Percentiles rank a stretch among this genome's conserved stretches.
Conservation (phyloP, 2,329 filamentous ascomycete species). For the Drechslerella dactyloides region DNA sequence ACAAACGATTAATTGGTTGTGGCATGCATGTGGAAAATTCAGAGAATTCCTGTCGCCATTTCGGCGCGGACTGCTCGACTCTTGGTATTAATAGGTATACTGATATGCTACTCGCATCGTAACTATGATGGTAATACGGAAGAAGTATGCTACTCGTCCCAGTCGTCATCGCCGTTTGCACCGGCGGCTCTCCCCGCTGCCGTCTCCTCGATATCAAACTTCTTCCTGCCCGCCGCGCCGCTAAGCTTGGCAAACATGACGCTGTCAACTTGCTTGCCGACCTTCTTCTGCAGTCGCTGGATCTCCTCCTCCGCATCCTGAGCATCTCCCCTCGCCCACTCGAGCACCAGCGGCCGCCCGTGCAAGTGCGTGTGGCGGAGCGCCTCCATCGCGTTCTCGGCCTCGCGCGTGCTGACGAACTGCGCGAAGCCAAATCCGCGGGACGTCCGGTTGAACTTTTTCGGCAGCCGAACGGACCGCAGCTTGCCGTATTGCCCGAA, state of each 20-base stretch:
- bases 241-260: conserved; percentile 88
- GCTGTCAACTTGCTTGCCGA: conserved; percentile 86
- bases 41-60: too few relatives aligned
- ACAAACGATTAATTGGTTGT: too few relatives aligned
- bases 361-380: conserved; percentile 91
- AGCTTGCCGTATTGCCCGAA: conserved; percentile 83
- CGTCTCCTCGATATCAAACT: conserved; percentile 80
- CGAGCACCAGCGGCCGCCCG: conserved; percentile 84
- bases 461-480: conserved; percentile 87
- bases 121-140: too few relatives aligned
- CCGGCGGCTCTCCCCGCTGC: conserved; percentile 65
- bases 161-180: conserved; percentile 18
- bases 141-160: conserved; percentile 49
- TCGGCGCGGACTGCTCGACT: too few relatives aligned
- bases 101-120: not conserved
- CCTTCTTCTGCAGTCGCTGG: conserved; percentile 94
- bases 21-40: too few relatives aligned
- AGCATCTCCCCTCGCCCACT: conserved; percentile 87
- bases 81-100: too few relatives aligned
- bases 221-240: conserved; percentile 75
- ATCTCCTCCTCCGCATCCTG: conserved; percentile 95
- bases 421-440: conserved; percentile 97
- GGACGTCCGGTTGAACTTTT: conserved; percentile 87
- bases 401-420: conserved; percentile 89
- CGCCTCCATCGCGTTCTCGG: conserved; percentile 86